These are phyloP conservation scores for Tulasnella calospora DNA, from an alignment of 768 basidiomycete species.

Conservation along the genomic window DNA sequence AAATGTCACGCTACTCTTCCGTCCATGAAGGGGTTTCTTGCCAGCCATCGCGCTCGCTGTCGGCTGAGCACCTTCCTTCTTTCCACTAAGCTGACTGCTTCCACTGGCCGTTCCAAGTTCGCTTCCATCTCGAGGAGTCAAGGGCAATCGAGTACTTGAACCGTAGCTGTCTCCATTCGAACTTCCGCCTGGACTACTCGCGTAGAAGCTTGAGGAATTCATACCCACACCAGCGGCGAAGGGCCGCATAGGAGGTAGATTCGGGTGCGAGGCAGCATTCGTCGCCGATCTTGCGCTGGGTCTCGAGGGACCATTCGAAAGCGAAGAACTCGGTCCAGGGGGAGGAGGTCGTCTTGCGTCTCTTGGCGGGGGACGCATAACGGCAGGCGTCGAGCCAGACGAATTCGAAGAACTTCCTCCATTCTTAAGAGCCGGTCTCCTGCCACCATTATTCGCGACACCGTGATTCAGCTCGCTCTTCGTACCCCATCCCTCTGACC, in stretches of 20 bases:
- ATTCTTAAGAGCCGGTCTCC: constrained; percentile 9
- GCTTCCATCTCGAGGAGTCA: constrained; percentile 76
- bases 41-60: constrained; percentile 25
- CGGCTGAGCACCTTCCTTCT: constrained; percentile 17
- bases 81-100: constrained; percentile 5
- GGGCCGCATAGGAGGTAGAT: constrained; percentile 10
- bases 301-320: background rate
- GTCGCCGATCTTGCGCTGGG: background rate
- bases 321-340: background rate
- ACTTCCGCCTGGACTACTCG: constrained; percentile 39
- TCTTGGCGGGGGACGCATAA: constrained; percentile 8
- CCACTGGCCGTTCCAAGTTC: constrained; percentile 40
- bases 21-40: constrained; percentile 17
- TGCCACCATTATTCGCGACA: background rate
- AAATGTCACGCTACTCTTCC: constrained; percentile 26
- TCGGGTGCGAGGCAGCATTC: background rate
- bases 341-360: constrained; percentile 7
- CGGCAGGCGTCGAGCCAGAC: background rate
- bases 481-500: constrained; percentile 4
- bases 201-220: constrained; percentile 2
- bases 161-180: constrained; percentile 64
- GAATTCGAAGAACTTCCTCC: background rate
- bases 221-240: background rate
- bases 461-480: constrained; percentile 14
- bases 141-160: constrained; percentile 69